A percentile compares a stretch with the other conserved stretches of the same genome.
These are phyloP conservation scores for Ceratobasidium sp. DNA, from an alignment of 1,284 basidiomycete species.

Conservation along the genomic window DNA sequence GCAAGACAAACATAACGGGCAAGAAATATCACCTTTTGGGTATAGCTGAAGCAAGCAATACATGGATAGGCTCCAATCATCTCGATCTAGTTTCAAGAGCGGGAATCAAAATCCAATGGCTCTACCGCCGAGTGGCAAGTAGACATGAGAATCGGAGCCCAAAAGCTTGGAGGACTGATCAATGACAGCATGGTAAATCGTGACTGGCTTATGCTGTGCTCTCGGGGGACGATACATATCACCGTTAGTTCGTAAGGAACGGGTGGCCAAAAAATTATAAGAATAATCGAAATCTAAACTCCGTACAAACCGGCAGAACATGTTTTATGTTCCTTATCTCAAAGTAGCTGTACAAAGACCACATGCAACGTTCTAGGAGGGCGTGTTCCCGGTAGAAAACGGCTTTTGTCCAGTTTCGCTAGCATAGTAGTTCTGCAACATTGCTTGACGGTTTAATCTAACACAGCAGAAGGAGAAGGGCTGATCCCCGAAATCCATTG, in stretches of 20 bases:
- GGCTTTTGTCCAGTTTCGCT: neutral
- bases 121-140: neutral
- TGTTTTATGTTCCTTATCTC: too few relatives aligned
- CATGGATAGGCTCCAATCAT: neutral
- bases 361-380: neutral
- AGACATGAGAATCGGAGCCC: neutral
- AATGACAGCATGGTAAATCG: neutral
- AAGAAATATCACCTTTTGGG: neutral
- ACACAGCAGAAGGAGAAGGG: neutral
- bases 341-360: neutral
- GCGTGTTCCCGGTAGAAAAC: neutral
- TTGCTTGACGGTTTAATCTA: slow-evolving; percentile 11
- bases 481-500: neutral
- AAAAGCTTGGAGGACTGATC: neutral
- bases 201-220: neutral
- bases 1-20: neutral
- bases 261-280: neutral
- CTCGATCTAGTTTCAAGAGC: neutral
- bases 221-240: neutral
- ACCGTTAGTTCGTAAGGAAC: neutral
- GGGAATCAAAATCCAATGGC: neutral
- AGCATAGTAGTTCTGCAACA: neutral
- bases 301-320: neutral
- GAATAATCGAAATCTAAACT: neutral
- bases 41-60: neutral